phyloP scores from a whole-genome alignment of 345 rosid species.

The Conringia planisiliqua region DNA sequence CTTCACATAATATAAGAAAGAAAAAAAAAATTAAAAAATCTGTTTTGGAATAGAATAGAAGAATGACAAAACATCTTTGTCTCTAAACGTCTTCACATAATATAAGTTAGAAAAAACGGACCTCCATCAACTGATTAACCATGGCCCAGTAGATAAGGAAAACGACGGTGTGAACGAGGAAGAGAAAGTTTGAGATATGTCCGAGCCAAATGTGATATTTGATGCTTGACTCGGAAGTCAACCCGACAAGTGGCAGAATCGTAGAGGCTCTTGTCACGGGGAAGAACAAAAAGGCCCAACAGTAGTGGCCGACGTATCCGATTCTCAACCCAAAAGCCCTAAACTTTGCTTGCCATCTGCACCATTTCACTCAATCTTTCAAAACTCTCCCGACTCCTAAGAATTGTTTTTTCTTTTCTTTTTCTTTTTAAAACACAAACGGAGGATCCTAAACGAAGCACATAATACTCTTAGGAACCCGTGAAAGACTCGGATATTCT shows the following conservation, averaged over 20 bases:
- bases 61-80: background rate
- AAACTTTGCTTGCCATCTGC: constrained; percentile 59
- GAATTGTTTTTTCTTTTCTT: background rate
- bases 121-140: constrained; percentile 42
- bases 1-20: constrained; percentile 20
- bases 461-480: background rate
- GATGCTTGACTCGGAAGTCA: constrained; percentile 65
- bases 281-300: constrained; percentile 73
- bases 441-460: background rate
- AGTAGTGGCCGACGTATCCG: constrained; percentile 55
- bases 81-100: too few species aligned
- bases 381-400: background rate
- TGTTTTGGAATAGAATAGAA: background rate
- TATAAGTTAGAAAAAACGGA: constrained; percentile 10
- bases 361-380: background rate
- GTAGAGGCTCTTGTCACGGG: constrained; percentile 67
- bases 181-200: constrained; percentile 48
- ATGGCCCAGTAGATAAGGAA: constrained; percentile 58
- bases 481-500: background rate
- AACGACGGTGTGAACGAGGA: constrained; percentile 44
- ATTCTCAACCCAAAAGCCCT: constrained; percentile 48
- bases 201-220: constrained; percentile 78
- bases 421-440: too few species aligned
- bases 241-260: constrained; percentile 51
- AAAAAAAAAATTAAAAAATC: background rate